These are phyloP conservation scores for Starmera pachycereana DNA, from an alignment of 805 yeast species.

Conservation along the genomic window DNA sequence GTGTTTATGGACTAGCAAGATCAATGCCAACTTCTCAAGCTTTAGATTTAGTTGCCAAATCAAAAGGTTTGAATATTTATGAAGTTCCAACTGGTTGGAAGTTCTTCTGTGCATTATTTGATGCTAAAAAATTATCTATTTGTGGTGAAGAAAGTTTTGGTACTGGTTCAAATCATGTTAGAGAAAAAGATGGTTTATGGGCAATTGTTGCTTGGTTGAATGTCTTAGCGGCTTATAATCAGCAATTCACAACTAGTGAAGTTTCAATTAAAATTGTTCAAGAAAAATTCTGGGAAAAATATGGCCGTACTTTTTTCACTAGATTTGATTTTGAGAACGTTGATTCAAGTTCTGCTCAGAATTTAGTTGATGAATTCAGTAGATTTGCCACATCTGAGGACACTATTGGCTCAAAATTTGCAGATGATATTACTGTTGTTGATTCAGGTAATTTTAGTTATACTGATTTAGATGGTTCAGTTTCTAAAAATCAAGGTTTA, in stretches of 20 bases:
- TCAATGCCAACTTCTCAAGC: constrained; percentile 98
- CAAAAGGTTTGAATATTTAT: constrained; percentile 62
- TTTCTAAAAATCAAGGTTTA: constrained; percentile 81
- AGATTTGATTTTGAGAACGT: constrained; percentile 91
- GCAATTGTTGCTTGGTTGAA: constrained; percentile 97
- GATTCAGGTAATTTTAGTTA: constrained; percentile 87
- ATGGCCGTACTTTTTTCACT: constrained; percentile 96
- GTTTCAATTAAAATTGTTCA: constrained; percentile 76
- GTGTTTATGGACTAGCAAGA: constrained; percentile 88
- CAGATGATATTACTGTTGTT: constrained; percentile 38
- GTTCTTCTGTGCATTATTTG: constrained; percentile 92
- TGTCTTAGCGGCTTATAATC: constrained; percentile 76
- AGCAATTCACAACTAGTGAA: constrained; percentile 39
- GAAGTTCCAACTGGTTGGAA: constrained; percentile 99
- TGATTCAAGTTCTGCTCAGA: constrained; percentile 59
- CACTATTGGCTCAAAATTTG: constrained; percentile 43
- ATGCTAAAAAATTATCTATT: constrained; percentile 83
- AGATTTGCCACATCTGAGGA: constrained; percentile 24
- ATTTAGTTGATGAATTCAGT: constrained; percentile 48
- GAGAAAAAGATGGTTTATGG: constrained; percentile 98
- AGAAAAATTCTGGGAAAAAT: constrained; percentile 76
- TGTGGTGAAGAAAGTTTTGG: constrained; percentile 99
- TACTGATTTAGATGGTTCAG: constrained; percentile 91
- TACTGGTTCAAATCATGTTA: constrained; percentile 93
- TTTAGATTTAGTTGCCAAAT: constrained; percentile 79